Evolutionary conservation across 176 grass and related monocot genomes (phyloP).

Genomic region (Canna indica): DNA sequence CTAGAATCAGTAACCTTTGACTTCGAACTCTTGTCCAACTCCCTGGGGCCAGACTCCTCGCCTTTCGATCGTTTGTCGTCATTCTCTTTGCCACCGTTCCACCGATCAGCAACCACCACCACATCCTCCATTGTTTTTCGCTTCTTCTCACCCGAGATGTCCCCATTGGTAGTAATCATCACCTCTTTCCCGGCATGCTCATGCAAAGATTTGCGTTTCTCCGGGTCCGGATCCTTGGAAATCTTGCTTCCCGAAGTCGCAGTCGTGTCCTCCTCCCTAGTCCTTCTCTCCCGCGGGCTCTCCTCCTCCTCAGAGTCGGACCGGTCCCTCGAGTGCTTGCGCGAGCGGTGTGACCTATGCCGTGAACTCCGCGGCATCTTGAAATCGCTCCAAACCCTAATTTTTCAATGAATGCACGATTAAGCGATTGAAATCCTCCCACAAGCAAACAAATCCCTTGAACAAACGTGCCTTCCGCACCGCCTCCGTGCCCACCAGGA

Average conservation of each 20-base stretch:
- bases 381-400: constrained; percentile 33
- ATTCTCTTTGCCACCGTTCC: constrained; percentile 67
- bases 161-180: constrained; percentile 42
- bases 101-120: constrained; percentile 58
- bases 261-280: constrained; percentile 36
- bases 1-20: constrained; percentile 63
- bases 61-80: constrained; percentile 58
- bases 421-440: constrained; percentile 21
- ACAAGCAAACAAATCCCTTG: not conserved
- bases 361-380: constrained; percentile 83
- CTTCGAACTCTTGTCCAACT: constrained; percentile 43
- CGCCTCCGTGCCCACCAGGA: not conserved
- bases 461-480: not conserved
- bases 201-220: constrained; percentile 52
- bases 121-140: constrained; percentile 64
- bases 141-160: constrained; percentile 57
- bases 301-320: constrained; percentile 77
- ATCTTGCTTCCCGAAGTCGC: constrained; percentile 38
- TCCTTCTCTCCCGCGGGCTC: constrained; percentile 19
- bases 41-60: constrained; percentile 49
- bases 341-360: constrained; percentile 82
- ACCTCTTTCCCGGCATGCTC: constrained; percentile 21
- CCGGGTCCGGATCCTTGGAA: constrained; percentile 68
- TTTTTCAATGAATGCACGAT: constrained; percentile 12
- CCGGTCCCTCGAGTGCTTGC: constrained; percentile 62